Percentiles rank a stretch among this genome's conserved stretches.
These are phyloP conservation scores for Yamadazyma friedrichii DNA, from an alignment of 1,139 yeast genomes.

Conservation along the genomic window DNA sequence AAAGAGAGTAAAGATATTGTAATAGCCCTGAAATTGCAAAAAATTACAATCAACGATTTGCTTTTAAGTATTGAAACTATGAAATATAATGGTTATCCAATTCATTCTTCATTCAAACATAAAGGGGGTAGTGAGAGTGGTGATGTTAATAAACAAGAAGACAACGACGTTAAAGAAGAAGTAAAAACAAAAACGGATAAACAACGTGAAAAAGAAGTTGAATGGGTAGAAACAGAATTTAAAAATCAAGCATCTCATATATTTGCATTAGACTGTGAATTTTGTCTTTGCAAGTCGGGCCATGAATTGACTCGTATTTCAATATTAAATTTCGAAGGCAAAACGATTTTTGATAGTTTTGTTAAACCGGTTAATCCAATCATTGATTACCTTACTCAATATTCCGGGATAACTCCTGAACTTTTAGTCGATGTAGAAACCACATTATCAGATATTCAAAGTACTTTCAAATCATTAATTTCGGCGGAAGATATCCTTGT, in stretches of 20 bases:
- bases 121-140: neutral
- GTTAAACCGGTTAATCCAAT: slow-evolving; percentile 78
- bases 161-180: neutral
- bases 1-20: slow-evolving; percentile 45
- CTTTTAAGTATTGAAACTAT: slow-evolving; percentile 47
- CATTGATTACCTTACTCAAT: slow-evolving; percentile 75
- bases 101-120: slow-evolving; percentile 32
- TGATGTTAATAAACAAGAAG: neutral
- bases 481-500: slow-evolving; percentile 53
- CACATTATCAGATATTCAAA: slow-evolving; percentile 65
- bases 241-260: slow-evolving; percentile 59
- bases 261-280: slow-evolving; percentile 90
- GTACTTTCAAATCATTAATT: slow-evolving; percentile 43
- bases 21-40: slow-evolving; percentile 30
- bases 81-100: slow-evolving; percentile 54
- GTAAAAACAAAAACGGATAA: neutral
- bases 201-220: slow-evolving; percentile 21
- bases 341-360: slow-evolving; percentile 63
- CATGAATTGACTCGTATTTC: slow-evolving; percentile 78
- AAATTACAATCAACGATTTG: slow-evolving; percentile 55
- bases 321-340: slow-evolving; percentile 60
- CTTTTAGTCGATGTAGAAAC: slow-evolving; percentile 61
- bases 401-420: slow-evolving; percentile 84
- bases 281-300: slow-evolving; percentile 67
- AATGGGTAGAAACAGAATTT: slow-evolving; percentile 60